Evolutionary conservation across 306 rosid genomes (phyloP), one percentile per base, ranked within the genome.

Genomic region (Biancaea sappan): DNA sequence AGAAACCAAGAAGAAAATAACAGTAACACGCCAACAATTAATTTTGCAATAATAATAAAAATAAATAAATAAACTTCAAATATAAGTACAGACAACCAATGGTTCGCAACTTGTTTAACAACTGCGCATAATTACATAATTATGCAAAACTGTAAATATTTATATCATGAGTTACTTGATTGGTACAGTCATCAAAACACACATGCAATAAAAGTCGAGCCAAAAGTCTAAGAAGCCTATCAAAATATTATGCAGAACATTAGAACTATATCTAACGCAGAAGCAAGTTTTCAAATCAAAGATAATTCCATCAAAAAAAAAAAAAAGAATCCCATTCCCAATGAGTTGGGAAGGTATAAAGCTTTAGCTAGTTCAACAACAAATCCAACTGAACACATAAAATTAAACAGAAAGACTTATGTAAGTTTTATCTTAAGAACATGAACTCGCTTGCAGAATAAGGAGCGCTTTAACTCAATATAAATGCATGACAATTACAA

Each of bases 391-490:
- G 48, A 26, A 14, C 28, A 4, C 19, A 46, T 28, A 66, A 53
- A 41, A n/a, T 21, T 38, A 58, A 29, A 52, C 63, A 72, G 46
- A 66, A 44, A 40, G 37, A 70, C 22, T 32, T 29, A 43, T 16
- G 13, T 25, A 44, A 52, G 44, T 25, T 59, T 46, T 48, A 29
- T 66, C 41, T 38, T 50, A 24, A 53, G 58, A 8, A 62, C 4
- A 32, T 47, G 35, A 8, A 60, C 59, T 15, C 32, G 46, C n/a
- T 47, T 44, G 66, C 44, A 56, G 54, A 65, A 57, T 2, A 48
- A 72, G 67, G 52, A 21, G 24, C 41, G 47, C 29, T 54, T 18
- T 58, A 61, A 66, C n/a, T 37, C 58, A 48, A 57, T 31, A 73
- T 31, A 69, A 41, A 57, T 21, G 9, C 34, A 69, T 43, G 6